Percentiles rank a stretch among this genome's conserved stretches.
Conservation (phyloP, 106 monocot genomes). For the Vanilla planifolia region DNA sequence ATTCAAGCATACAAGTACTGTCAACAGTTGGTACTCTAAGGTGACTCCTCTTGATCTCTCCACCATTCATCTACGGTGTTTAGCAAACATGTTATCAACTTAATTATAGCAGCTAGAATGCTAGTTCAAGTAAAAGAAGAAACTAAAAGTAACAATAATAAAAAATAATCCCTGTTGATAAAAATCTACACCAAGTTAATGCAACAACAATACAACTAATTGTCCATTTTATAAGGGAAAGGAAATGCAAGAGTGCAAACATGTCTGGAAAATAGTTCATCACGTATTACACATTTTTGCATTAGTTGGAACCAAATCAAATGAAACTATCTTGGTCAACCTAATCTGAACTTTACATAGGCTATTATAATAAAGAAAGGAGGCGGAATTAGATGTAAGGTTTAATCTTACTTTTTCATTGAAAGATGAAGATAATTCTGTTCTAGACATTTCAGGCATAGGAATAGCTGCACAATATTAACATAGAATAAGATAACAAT, state of each 20-base stretch:
- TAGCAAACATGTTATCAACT: neutral
- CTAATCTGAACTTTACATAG: neutral
- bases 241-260: neutral
- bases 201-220: neutral
- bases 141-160: neutral
- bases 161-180: neutral
- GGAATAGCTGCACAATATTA: slow-evolving; percentile 1
- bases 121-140: neutral
- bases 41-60: slow-evolving; percentile 2
- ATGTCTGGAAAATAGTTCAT: neutral
- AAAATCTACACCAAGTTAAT: too few species aligned
- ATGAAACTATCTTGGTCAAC: neutral
- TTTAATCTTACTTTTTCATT: slow-evolving; percentile 2
- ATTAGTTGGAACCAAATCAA: neutral
- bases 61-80: neutral
- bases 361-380: neutral
- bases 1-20: slow-evolving; percentile 1
- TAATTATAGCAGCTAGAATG: neutral
- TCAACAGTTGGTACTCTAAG: neutral
- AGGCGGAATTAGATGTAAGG: neutral
- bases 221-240: neutral
- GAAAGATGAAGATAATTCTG: neutral
- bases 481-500: slow-evolving; percentile 8
- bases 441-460: neutral
- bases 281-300: neutral